These are phyloP conservation scores for Talaromyces islandicus DNA, from an alignment of 2,329 filamentous ascomycete genomes.

Conservation along the genomic window DNA sequence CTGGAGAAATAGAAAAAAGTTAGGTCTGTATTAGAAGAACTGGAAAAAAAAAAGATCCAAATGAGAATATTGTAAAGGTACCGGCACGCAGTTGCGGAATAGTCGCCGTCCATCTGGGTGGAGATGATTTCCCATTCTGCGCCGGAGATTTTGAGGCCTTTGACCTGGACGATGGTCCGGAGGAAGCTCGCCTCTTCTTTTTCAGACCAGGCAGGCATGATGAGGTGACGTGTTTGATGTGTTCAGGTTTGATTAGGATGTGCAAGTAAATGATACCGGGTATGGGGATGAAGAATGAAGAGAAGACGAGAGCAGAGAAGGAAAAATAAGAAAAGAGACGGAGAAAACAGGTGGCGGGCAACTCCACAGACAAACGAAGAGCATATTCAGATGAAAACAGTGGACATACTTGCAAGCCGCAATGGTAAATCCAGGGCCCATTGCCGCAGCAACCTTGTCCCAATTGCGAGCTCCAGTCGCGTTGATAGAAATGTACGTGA, in stretches of 20 bases:
- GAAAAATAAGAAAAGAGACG: background rate
- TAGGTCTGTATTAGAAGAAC: background rate
- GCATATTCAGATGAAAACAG: background rate
- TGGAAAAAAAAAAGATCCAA: background rate
- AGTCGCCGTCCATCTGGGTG: background rate
- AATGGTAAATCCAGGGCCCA: background rate
- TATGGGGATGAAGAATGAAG: background rate
- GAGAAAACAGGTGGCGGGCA: background rate
- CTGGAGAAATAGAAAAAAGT: background rate
- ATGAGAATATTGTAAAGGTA: background rate
- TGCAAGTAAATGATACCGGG: background rate
- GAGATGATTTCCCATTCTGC: background rate
- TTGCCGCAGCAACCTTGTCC: background rate
- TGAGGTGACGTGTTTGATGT: background rate
- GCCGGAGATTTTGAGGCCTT: background rate
- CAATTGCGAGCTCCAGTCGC: background rate
- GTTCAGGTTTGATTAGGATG: background rate
- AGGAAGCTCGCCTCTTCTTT: background rate
- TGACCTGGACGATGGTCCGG: background rate
- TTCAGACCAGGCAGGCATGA: background rate
- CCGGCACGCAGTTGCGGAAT: background rate
- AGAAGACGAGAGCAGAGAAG: background rate
- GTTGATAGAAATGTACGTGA: background rate
- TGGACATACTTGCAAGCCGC: slow-evolving; percentile 3
- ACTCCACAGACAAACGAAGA: background rate